These are phyloP conservation scores for Ascochyta rabiei DNA, from an alignment of 2,329 filamentous ascomycete species.

Conservation along the genomic window DNA sequence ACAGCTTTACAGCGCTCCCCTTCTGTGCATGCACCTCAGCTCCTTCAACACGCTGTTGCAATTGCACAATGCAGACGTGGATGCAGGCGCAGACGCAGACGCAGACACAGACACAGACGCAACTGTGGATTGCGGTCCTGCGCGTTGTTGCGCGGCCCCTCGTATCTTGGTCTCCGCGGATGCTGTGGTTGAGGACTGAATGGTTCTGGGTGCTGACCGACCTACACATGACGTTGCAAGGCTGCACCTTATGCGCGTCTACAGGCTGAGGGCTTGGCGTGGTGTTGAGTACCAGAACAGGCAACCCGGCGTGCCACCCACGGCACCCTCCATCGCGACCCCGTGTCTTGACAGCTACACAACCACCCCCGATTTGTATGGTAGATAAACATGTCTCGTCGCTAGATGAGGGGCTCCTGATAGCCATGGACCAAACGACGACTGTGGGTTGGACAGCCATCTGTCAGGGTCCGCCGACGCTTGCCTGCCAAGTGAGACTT, in stretches of 20 bases:
- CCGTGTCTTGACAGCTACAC: neutral
- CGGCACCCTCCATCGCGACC: neutral
- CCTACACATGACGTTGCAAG: slow-evolving; percentile 8
- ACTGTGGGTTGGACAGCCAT: neutral
- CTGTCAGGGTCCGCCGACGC: slow-evolving; percentile 5
- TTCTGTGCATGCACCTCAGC: slow-evolving; percentile 1
- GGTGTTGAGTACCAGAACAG: slow-evolving; percentile 6
- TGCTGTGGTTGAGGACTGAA: neutral
- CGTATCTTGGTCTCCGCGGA: slow-evolving; percentile 3
- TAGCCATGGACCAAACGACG: neutral
- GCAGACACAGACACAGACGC: neutral
- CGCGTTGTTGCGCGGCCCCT: slow-evolving; percentile 1
- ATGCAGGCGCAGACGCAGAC: neutral
- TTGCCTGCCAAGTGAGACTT: slow-evolving; percentile 8
- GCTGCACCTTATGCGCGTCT: neutral
- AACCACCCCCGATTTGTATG: neutral
- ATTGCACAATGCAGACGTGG: neutral
- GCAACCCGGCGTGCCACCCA: neutral
- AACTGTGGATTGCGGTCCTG: neutral
- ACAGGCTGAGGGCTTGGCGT: slow-evolving; percentile 8
- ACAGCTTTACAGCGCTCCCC: slow-evolving; percentile 3
- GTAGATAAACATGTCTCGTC: neutral
- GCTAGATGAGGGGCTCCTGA: neutral
- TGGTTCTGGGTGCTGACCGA: slow-evolving; percentile 7
- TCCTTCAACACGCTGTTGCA: slow-evolving; percentile 1